Evolutionary conservation across 768 basidiomycete species (phyloP), one percentile per base, ranked within the genome.

Genomic region (Flagelloscypha sp.): DNA sequence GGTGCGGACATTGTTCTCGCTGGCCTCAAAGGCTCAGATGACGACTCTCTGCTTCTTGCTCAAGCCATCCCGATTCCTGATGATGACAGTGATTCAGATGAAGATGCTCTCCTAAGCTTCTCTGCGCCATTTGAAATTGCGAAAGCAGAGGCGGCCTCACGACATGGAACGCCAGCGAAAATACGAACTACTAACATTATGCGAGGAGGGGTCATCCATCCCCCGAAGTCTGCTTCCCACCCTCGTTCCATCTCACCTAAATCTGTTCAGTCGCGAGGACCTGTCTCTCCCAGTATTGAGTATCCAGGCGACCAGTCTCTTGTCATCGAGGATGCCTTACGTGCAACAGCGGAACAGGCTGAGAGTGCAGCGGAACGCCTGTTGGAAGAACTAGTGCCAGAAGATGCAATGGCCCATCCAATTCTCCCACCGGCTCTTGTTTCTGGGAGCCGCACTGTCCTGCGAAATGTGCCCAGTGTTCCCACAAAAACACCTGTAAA

Each of bases 321-420:
- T 9, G 71, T 72, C 13, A 63, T 92, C 4, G 90, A 93, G 49
- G 92, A 94, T 51, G 88, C 81, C 20, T 56, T 94, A 46, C 73
- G 80, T 28, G 86, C 86, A 2, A 75, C 86, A 35, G 92, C 93
- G 2, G 85, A 86, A 47, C 93, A 95, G 53, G 93, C 93, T 0
- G 87, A 92, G 53, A 90, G 87, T 51, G 86, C 90, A 6, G 93
- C 93, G 1, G 82, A 88, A 53, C 73, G 87, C 32, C 59, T 97
- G 18, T 54, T 94, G 24, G 93, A 95, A 54, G 68, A 94, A 11
- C 82, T 86, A 9, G 85, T 89, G 42, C 74, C 81, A 10, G 85
- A 87, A 30, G 81, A 77, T 9, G 77, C 76, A 33, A 51, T 58
- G 37, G 66, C 60, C 28, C 64, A 72, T 40, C 72, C 74, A 15